phyloP scores from a whole-genome alignment of 768 basidiomycete species.

The Agaricus sinodeliciosus region DNA sequence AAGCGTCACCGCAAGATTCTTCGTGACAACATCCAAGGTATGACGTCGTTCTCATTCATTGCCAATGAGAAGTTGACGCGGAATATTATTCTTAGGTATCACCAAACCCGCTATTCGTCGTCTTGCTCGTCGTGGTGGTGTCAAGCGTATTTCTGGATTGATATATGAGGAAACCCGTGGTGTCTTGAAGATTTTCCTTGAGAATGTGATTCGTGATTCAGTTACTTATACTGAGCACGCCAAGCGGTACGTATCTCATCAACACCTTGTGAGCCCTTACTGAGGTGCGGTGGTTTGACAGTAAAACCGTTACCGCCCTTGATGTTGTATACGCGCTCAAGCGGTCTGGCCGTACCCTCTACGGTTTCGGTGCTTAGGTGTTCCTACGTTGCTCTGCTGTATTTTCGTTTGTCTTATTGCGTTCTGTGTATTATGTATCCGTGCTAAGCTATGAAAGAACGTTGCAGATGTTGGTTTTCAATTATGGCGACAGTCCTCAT shows the following conservation, averaged over 20 bases:
- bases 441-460: constrained; percentile 1
- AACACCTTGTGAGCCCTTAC: background rate
- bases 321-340: constrained; percentile 77
- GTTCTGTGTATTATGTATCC: constrained; percentile 9
- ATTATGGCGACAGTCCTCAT: no score
- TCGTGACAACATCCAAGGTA: constrained; percentile 78
- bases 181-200: constrained; percentile 68
- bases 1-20: constrained; percentile 80
- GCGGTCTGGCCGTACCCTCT: constrained; percentile 71
- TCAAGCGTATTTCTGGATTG: constrained; percentile 70
- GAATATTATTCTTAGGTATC: constrained; percentile 20
- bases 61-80: background rate
- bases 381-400: background rate
- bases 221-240: constrained; percentile 94
- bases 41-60: constrained; percentile 10
- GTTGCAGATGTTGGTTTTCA: background rate
- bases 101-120: constrained; percentile 69
- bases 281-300: constrained; percentile 14
- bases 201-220: constrained; percentile 82
- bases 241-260: constrained; percentile 46
- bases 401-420: background rate
- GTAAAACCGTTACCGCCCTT: constrained; percentile 83
- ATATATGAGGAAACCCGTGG: constrained; percentile 82
- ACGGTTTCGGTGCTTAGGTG: constrained; percentile 70
- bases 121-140: constrained; percentile 80